Percentiles rank a stretch among this genome's conserved stretches.
Evolutionary conservation across 2,329 filamentous ascomycete genomes (phyloP).

Genomic region (Orbilia quercus): DNA sequence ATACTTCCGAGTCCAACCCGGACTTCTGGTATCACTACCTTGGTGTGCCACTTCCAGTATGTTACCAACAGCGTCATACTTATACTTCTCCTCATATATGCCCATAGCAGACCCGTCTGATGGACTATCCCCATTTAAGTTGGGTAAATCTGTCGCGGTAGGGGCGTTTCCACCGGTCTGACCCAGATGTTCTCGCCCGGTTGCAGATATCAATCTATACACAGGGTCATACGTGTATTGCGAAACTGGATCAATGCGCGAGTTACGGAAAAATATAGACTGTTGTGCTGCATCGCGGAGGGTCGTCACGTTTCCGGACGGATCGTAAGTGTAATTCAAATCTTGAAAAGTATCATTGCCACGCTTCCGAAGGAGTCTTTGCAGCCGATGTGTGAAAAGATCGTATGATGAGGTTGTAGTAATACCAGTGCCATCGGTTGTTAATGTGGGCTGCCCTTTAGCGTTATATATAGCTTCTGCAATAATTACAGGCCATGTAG

Average conservation of each 20-base stretch:
- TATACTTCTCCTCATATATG: conserved; percentile 34
- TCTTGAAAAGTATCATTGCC: too few relatives aligned
- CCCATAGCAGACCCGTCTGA: neutral
- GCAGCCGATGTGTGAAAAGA: too few relatives aligned
- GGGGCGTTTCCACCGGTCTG: neutral
- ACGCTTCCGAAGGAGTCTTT: too few relatives aligned
- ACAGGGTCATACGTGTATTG: conserved; percentile 47
- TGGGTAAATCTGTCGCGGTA: neutral
- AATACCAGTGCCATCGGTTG: too few relatives aligned
- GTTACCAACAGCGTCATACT: conserved; percentile 37
- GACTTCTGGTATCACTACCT: neutral
- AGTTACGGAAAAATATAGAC: conserved; percentile 58
- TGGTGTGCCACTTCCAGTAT: conserved; percentile 19
- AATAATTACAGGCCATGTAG: too few relatives aligned
- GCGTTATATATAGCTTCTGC: too few relatives aligned
- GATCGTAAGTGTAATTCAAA: conserved; percentile 58
- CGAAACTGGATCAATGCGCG: conserved; percentile 41
- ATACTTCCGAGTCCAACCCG: conserved; percentile 37
- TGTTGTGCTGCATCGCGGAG: conserved; percentile 58
- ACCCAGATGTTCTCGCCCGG: conserved; percentile 26
- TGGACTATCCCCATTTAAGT: neutral
- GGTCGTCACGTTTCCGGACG: conserved; percentile 53
- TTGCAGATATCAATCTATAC: conserved; percentile 30
- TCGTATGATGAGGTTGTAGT: too few relatives aligned
- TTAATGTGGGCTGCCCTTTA: too few relatives aligned